Conservation (phyloP, 2,329 filamentous ascomycete genomes). For the Calonectria pseudoturangicola region DNA sequence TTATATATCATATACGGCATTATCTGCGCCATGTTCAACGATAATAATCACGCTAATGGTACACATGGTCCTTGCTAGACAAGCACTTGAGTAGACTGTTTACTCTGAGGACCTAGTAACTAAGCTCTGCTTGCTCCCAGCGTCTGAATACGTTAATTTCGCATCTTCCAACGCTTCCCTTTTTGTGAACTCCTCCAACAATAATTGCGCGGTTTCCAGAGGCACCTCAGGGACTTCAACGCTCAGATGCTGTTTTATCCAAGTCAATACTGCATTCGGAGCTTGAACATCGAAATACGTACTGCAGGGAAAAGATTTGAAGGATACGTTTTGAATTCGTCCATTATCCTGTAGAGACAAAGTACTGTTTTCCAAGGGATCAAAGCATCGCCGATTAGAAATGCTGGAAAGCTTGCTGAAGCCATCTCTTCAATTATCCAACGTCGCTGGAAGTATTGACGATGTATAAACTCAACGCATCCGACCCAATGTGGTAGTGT, state of each 20-base stretch:
- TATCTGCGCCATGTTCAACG: background rate
- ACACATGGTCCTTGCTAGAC: background rate
- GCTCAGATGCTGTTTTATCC: conserved; percentile 3
- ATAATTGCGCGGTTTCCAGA: conserved; percentile 40
- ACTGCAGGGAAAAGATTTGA: conserved; percentile 57
- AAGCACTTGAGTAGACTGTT: background rate
- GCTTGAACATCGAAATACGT: background rate
- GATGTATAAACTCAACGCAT: conserved; percentile 54
- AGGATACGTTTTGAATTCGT: conserved; percentile 59
- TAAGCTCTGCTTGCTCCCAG: conserved; percentile 6
- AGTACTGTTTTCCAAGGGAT: conserved; percentile 61
- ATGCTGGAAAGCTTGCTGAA: conserved; percentile 56
- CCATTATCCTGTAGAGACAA: conserved; percentile 58
- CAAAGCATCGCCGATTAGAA: conserved; percentile 59
- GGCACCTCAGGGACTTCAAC: conserved; percentile 39
- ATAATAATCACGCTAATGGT: conserved; percentile 8
- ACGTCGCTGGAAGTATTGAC: conserved; percentile 59
- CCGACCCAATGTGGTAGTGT: conserved; percentile 51
- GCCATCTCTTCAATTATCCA: conserved; percentile 62
- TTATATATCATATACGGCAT: background rate
- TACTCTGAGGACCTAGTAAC: background rate
- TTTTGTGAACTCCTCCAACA: conserved; percentile 45
- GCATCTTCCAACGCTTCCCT: conserved; percentile 41
- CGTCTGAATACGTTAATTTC: conserved; percentile 24
- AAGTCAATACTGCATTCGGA: background rate